These are phyloP conservation scores for Ophiosphaerella herpotricha DNA, from an alignment of 2,329 filamentous ascomycete species.

Conservation along the genomic window DNA sequence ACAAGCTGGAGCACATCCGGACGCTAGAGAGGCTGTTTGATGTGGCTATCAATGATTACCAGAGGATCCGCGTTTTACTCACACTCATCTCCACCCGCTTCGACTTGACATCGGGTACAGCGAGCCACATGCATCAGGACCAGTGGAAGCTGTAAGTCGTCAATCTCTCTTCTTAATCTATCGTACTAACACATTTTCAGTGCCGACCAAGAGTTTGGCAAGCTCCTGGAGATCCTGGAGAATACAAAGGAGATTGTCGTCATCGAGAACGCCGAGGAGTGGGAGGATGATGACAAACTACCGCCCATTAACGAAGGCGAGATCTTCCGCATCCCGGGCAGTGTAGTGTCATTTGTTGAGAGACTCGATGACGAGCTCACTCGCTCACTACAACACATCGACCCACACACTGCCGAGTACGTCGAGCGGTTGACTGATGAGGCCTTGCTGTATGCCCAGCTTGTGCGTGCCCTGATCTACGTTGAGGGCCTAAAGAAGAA, in stretches of 20 bases:
- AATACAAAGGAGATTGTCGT: slow-evolving; percentile 80
- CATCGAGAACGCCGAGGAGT: slow-evolving; percentile 91
- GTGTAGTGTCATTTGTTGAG: slow-evolving; percentile 92
- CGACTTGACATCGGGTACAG: slow-evolving; percentile 80
- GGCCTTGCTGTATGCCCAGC: slow-evolving; percentile 85
- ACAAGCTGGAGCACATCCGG: slow-evolving; percentile 90
- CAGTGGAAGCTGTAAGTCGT: slow-evolving; percentile 80
- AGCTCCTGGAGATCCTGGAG: slow-evolving; percentile 79
- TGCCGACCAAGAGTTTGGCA: slow-evolving; percentile 82
- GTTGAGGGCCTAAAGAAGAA: slow-evolving; percentile 79
- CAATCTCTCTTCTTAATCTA: background rate
- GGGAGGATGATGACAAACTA: slow-evolving; percentile 97
- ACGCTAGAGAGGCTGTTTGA: slow-evolving; percentile 96
- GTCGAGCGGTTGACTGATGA: slow-evolving; percentile 95
- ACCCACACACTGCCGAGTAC: slow-evolving; percentile 98
- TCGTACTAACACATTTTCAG: slow-evolving; percentile 28
- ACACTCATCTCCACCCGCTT: slow-evolving; percentile 93
- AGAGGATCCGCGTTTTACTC: slow-evolving; percentile 88
- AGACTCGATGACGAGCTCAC: slow-evolving; percentile 96
- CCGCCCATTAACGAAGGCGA: slow-evolving; percentile 74
- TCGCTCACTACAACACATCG: slow-evolving; percentile 94
- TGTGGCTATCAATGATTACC: slow-evolving; percentile 88
- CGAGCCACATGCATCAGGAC: slow-evolving; percentile 86
- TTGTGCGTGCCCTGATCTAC: slow-evolving; percentile 87
- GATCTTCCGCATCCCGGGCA: slow-evolving; percentile 89